Base-by-base conservation (phyloP, 2,329 filamentous ascomycete genomes). In the Dothidotthia symphoricarpi region DNA sequence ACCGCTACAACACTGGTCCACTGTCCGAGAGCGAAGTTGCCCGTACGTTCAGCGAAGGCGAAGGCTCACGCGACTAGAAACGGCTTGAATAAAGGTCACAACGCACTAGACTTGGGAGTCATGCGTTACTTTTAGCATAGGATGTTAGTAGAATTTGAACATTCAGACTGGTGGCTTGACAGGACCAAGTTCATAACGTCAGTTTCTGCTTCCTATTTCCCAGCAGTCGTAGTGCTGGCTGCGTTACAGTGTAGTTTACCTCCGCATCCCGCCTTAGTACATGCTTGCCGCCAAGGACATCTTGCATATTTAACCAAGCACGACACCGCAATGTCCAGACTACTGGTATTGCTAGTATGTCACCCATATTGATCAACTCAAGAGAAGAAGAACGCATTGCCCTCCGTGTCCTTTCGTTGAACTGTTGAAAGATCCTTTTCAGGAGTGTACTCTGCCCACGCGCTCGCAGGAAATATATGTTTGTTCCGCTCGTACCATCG, bases 401-500 rank as follows among this genome's bases (percentile, higher is more conserved):
- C 93, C 38, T 88, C 83, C 10, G 79, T 78, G 69, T 98, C 93
- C 58, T 88, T 86, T 55, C 87, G 80, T 26, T 90, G 79, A 52
- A 87, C 81, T 49, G 75, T 77, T 59, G 81, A 78, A 70, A 95
- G 95, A 57, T 96, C 86, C 67, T 86, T 87, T 45, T 88, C 87
- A 0, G 89, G 85, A 51, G 95, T 90, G 64, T 95, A 98, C 47
- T 95, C 86, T 55, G 90, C 88, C 93, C 93, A 98, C 31, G 91
- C 79, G 63, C 88, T 97, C 14, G 91, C 91, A 0, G 93, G 93
- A 64, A 91, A 98, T 41, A 98, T 97, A 67, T 98, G 93, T 69
- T 97, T 98, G 66, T 97, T 96, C 59, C 83, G 81, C 72, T 96
- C 89, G 65, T 96, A 98, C 93, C 93, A 98, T 43, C 93, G 76